A percentile compares a stretch with the other conserved stretches of the same genome.
phyloP scores from a whole-genome alignment of 2,329 filamentous ascomycete species.

The Dactylellina cionopaga region DNA sequence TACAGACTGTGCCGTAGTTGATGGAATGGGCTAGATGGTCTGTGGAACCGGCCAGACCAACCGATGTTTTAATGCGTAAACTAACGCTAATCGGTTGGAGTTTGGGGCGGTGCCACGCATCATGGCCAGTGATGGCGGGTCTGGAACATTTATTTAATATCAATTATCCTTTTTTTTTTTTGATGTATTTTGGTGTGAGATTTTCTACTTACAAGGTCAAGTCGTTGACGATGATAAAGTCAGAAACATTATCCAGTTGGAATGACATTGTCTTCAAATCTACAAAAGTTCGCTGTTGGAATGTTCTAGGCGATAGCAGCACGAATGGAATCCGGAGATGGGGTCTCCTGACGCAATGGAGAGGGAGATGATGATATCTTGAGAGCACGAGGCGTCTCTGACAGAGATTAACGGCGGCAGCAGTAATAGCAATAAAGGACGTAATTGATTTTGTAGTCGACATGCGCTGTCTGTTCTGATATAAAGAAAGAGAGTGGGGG shows the following conservation, averaged over 20 bases:
- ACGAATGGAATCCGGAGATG: background rate
- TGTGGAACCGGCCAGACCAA: slow-evolving; percentile 57
- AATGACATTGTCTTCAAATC: slow-evolving; percentile 50
- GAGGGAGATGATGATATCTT: background rate
- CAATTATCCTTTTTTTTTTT: background rate
- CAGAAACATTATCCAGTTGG: slow-evolving; percentile 27
- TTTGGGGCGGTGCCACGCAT: slow-evolving; percentile 55
- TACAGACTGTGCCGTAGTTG: slow-evolving; percentile 57
- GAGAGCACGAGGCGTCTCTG: background rate
- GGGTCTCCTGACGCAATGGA: background rate
- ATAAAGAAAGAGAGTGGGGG: background rate
- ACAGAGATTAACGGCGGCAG: slow-evolving; percentile 6
- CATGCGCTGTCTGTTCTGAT: slow-evolving; percentile 5
- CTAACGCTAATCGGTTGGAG: slow-evolving; percentile 56
- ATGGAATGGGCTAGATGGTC: slow-evolving; percentile 57
- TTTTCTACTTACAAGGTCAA: slow-evolving; percentile 32
- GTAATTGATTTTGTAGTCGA: slow-evolving; percentile 24
- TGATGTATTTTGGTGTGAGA: background rate
- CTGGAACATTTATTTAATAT: slow-evolving; percentile 38
- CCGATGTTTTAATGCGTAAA: slow-evolving; percentile 56
- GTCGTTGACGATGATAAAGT: slow-evolving; percentile 48
- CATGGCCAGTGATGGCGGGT: slow-evolving; percentile 38
- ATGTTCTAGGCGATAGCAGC: background rate
- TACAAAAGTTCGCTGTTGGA: slow-evolving; percentile 20
- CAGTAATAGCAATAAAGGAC: too few relatives aligned